Base-by-base conservation (phyloP, 108 stramenopile species). In the Schizochytrium sp. region DNA sequence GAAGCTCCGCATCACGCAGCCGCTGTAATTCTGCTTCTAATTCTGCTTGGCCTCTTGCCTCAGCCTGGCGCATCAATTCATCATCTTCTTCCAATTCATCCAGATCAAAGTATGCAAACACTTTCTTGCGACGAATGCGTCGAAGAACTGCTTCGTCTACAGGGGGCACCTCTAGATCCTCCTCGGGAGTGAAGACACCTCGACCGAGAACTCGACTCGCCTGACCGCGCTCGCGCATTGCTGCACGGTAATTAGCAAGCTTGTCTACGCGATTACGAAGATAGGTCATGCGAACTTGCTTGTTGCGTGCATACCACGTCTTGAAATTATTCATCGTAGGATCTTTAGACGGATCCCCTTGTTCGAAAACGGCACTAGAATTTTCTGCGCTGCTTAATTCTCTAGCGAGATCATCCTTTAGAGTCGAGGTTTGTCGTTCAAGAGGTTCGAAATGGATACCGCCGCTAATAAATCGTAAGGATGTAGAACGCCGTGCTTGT, bases 191-290 rank as follows among this genome's bases (percentile, higher is more conserved):
- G 44, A 69, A 69, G 64, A 69, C 44, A 15, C 64, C 64, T 38
- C 64, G 64, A 69, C 64, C 64, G 44, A 69, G 40, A 44, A 69
- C 42, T 8, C 64, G 64, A 8, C 64, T 38, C 5, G 42, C 64
- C 64, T 69, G 64, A 44, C 64, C 64, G 64, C 64, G 64, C 64
- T 69, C 64, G 64, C 12, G 64, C 64, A 69, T 69, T 7, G 64
- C 64, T 7, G 64, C 8, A 0, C 64, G 64, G 2, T 13, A 69
- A 69, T 69, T 69, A 44, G 10, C 64, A 38, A 69, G 64, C 64
- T 69, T 69, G 12, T 38, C 44, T 3, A 69, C 44, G 64, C 64
- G 64, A 15, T 69, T 69, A 8, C 44, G 64, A 0, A 69, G 64
- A 15, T 69, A 69, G 10, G 12, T 69, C 64, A 69, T 69, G 12